Percentiles rank a stretch among this genome's conserved stretches.
Evolutionary conservation across 2,329 filamentous ascomycete genomes (phyloP).

Genomic region (Epichloe uncinata): DNA sequence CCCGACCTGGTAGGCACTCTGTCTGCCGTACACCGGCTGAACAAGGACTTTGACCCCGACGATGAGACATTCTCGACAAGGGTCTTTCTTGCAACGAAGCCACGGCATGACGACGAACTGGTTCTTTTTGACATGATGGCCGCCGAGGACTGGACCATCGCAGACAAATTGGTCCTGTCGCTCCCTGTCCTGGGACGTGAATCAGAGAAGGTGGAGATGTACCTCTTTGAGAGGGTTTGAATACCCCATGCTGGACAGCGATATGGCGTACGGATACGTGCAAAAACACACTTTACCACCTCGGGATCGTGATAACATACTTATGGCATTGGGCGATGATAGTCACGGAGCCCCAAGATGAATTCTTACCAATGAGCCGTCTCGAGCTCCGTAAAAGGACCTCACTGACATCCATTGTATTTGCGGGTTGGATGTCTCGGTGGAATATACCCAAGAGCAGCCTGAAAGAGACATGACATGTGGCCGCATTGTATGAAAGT

Average conservation of each 20-base stretch:
- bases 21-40: constrained; percentile 31
- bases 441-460: too few relatives aligned
- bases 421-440: too few relatives aligned
- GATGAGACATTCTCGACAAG: constrained; percentile 19
- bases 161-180: constrained; percentile 27
- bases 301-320: too few relatives aligned
- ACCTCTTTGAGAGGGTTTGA: constrained; percentile 30
- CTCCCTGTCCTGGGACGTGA: constrained; percentile 33
- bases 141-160: constrained; percentile 29
- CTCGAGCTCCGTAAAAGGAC: too few relatives aligned
- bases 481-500: too few relatives aligned
- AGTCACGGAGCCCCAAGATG: too few relatives aligned
- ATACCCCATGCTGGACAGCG: not conserved
- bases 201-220: constrained; percentile 36
- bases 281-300: too few relatives aligned
- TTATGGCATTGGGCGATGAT: too few relatives aligned
- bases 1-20: constrained; percentile 40
- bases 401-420: too few relatives aligned
- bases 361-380: too few relatives aligned
- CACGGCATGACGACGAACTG: constrained; percentile 38
- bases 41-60: constrained; percentile 12
- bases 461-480: too few relatives aligned
- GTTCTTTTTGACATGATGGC: constrained; percentile 36
- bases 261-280: too few relatives aligned
- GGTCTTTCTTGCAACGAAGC: constrained; percentile 43